Conservation (phyloP, 73 alveolate genomes). For the Paramecium sonneborni region DNA sequence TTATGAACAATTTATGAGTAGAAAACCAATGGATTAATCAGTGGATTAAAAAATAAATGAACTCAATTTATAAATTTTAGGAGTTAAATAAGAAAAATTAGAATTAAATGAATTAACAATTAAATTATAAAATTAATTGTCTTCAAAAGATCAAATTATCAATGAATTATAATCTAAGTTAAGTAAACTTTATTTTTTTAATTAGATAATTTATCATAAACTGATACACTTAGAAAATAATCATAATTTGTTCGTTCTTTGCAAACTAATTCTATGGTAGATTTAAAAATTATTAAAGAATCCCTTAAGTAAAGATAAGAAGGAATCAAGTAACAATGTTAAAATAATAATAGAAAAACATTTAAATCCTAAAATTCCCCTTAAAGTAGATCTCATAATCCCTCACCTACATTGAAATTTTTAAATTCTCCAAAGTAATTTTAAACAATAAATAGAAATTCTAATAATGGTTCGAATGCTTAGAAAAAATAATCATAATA, state of each 20-base stretch:
- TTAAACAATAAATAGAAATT: background rate
- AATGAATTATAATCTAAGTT: background rate
- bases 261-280: background rate
- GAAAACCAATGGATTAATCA: background rate
- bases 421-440: conserved; percentile 37
- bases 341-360: background rate
- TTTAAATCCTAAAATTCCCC: conserved; percentile 47
- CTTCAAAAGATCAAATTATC: conserved; percentile 6
- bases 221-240: conserved; percentile 17
- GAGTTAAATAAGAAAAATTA: conserved; percentile 23
- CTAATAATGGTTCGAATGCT: background rate
- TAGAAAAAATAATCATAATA: background rate
- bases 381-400: conserved; percentile 48
- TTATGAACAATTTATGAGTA: background rate
- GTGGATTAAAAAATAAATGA: conserved; percentile 24
- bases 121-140: conserved; percentile 7
- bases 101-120: background rate
- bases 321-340: background rate
- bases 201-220: background rate
- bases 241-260: background rate
- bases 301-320: conserved; percentile 25
- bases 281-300: conserved; percentile 31
- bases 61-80: background rate
- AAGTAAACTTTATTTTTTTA: background rate
- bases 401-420: conserved; percentile 22